These are phyloP conservation scores for Diutina sp. DNA, from an alignment of 1,139 yeast genomes.

Conservation along the genomic window DNA sequence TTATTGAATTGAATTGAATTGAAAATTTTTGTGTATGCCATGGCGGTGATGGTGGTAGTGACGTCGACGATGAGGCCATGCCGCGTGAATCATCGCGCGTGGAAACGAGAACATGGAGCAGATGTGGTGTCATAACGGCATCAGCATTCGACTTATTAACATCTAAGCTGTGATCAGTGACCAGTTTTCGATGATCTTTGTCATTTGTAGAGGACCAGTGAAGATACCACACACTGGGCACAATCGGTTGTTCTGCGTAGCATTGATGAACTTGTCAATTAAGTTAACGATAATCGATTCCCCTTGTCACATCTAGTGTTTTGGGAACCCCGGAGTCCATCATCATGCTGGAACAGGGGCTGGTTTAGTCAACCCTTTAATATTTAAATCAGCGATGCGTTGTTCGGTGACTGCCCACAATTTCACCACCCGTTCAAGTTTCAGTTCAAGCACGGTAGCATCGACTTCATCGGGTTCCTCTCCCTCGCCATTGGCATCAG, in stretches of 20 bases:
- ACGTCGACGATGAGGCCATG: not conserved
- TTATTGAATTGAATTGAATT: too few relatives aligned
- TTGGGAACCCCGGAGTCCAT: too few relatives aligned
- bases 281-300: too few relatives aligned
- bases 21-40: not conserved
- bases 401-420: slow-evolving; percentile 54
- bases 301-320: too few relatives aligned
- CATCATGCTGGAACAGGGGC: not conserved
- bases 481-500: slow-evolving; percentile 1
- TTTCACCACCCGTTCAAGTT: slow-evolving; percentile 41
- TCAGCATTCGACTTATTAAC: too few relatives aligned
- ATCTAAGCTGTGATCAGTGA: too few relatives aligned
- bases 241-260: too few relatives aligned
- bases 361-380: slow-evolving; percentile 5
- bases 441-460: slow-evolving; percentile 24
- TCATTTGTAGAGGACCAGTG: too few relatives aligned
- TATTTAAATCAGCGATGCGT: slow-evolving; percentile 25
- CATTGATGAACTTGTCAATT: too few relatives aligned
- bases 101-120: not conserved
- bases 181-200: too few relatives aligned
- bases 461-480: slow-evolving; percentile 7
- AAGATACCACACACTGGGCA: too few relatives aligned
- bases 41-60: not conserved
- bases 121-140: too few relatives aligned
- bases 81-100: not conserved